Conservation (phyloP, 2,329 filamentous ascomycete genomes). For the Stenocarpella maydis region DNA sequence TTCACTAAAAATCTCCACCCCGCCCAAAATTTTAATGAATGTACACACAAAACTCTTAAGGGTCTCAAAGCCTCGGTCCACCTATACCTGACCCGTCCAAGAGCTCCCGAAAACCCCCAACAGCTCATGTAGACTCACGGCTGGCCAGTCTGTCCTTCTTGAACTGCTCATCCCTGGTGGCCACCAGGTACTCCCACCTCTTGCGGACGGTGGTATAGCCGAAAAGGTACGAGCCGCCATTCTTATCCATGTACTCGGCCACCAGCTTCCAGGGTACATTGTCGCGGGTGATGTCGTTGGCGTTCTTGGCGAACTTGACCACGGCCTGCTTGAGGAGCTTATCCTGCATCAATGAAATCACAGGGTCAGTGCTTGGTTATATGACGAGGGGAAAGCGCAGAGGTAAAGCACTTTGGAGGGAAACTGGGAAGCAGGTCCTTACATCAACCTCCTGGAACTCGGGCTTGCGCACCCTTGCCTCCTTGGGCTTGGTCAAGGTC, state of each 20-base stretch:
- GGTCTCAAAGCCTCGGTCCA: not conserved
- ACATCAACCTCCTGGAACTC: conserved; percentile 71
- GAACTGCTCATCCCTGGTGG: conserved; percentile 4
- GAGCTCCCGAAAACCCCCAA: not conserved
- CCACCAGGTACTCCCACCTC: conserved; percentile 60
- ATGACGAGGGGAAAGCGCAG: not conserved
- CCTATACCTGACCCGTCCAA: not conserved
- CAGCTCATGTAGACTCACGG: not conserved
- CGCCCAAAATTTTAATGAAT: not conserved
- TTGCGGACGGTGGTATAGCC: conserved; percentile 66
- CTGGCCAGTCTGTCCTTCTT: conserved; percentile 19
- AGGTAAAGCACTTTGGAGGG: not conserved
- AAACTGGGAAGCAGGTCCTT: conserved; percentile 57
- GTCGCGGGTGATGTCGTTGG: conserved; percentile 40
- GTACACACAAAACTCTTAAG: not conserved
- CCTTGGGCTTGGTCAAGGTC: conserved; percentile 69
- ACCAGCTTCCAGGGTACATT: conserved; percentile 67
- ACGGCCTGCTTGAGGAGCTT: conserved; percentile 56
- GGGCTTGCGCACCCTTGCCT: conserved; percentile 70
- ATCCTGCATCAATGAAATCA: conserved; percentile 45
- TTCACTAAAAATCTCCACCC: not conserved
- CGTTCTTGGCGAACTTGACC: conserved; percentile 44
- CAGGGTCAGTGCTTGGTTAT: not conserved
- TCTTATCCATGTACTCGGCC: conserved; percentile 58
- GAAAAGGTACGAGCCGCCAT: conserved; percentile 66